Percentiles rank a stretch among this genome's conserved stretches.
Evolutionary conservation across 345 rosid genomes (phyloP).

Genomic region (Jatropha curcas): DNA sequence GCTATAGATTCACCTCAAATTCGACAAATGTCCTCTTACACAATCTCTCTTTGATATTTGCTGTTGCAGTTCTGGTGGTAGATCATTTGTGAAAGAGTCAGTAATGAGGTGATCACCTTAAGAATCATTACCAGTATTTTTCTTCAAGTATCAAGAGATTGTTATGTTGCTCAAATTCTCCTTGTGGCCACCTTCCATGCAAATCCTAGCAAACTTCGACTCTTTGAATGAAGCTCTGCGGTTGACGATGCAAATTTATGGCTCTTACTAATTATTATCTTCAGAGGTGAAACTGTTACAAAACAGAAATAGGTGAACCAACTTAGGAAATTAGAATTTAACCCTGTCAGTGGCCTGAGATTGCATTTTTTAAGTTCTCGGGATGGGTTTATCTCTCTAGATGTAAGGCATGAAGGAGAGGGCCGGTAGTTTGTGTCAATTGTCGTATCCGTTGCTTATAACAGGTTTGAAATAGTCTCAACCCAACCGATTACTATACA

Average conservation of each 20-base stretch:
- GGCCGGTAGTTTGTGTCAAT: neutral
- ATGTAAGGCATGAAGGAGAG: neutral
- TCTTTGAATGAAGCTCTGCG: neutral
- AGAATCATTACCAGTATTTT: neutral
- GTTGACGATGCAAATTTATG: neutral
- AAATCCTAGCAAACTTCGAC: neutral
- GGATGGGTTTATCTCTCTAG: neutral
- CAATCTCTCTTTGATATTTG: constrained; percentile 7
- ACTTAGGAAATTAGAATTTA: neutral
- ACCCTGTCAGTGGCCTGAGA: neutral
- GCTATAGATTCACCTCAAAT: constrained; percentile 4
- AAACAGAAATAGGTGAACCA: neutral
- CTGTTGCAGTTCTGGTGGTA: constrained; percentile 75
- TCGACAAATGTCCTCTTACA: neutral
- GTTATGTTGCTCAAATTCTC: neutral
- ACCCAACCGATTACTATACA: neutral
- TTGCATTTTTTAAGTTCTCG: neutral
- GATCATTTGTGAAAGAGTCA: constrained; percentile 82
- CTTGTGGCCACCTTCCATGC: neutral
- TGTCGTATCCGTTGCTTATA: neutral
- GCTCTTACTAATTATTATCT: neutral
- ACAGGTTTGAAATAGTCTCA: neutral
- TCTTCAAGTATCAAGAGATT: neutral
- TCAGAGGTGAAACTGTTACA: neutral
- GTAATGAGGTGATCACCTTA: constrained; percentile 39